Percentiles rank a stretch among this genome's conserved stretches.
Evolutionary conservation across 148 eudicot species (phyloP).

Genomic region (Diospyros lotus): DNA sequence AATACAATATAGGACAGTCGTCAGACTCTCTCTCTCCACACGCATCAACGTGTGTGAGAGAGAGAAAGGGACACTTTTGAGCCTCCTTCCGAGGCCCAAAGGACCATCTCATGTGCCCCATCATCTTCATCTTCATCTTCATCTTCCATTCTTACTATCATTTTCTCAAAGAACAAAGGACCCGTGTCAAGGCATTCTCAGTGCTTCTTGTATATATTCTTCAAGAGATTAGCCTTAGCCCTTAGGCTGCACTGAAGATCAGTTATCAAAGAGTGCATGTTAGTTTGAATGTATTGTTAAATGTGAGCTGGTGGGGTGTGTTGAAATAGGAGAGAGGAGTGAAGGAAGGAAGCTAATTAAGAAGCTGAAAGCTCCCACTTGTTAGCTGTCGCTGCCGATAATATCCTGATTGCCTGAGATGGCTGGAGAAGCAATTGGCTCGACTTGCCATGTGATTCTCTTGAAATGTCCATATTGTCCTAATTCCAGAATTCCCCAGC

Average conservation of each 20-base stretch:
- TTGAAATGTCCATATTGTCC: slow-evolving; percentile 20
- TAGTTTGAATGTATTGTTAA: no score
- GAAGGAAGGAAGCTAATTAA: neutral
- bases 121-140: neutral
- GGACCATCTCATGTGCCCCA: neutral
- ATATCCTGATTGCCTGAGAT: slow-evolving; percentile 7
- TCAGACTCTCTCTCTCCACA: slow-evolving; percentile 8
- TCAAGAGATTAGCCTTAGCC: neutral
- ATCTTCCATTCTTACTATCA: neutral
- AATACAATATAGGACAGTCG: slow-evolving; percentile 10
- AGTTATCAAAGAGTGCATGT: no score
- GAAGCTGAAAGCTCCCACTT: slow-evolving; percentile 3
- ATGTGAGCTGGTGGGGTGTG: neutral
- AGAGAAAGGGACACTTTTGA: slow-evolving; percentile 5
- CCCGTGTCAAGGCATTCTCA: neutral
- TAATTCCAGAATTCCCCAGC: neutral
- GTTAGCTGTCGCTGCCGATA: slow-evolving; percentile 4
- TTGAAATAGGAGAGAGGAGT: neutral
- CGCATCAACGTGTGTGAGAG: slow-evolving; percentile 22
- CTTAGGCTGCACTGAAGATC: no score
- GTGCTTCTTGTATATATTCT: no score
- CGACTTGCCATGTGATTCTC: slow-evolving; percentile 14
- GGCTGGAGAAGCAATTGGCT: slow-evolving; percentile 11
- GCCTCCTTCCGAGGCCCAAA: neutral
- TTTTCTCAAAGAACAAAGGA: neutral